Evolutionary conservation across 164 flowering plant species (phyloP).

Genomic region (Piper longum): DNA sequence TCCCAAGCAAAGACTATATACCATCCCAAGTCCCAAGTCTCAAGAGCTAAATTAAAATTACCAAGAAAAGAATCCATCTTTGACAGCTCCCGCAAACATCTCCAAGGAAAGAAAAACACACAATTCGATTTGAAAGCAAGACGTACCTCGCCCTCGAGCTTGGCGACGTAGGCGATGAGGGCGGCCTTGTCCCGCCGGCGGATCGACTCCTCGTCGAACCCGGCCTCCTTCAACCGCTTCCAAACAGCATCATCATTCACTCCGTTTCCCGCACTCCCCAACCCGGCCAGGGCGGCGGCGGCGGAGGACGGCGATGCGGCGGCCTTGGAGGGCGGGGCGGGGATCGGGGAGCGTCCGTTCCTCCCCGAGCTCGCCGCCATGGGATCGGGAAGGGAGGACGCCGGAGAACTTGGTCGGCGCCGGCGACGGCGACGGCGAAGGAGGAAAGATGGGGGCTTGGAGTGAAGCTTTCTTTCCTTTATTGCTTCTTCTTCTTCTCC

Average conservation of each 20-base stretch:
- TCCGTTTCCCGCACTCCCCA: conserved; percentile 13
- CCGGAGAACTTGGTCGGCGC: too few relatives aligned
- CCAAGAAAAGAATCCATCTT: too few relatives aligned
- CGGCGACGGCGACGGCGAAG: not conserved
- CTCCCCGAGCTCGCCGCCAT: not conserved
- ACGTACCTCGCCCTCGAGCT: conserved; percentile 77
- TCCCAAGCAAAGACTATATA: too few relatives aligned
- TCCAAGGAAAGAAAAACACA: not conserved
- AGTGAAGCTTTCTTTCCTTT: not conserved
- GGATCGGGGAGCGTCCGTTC: not conserved
- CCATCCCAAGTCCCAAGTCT: too few relatives aligned
- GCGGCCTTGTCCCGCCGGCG: conserved; percentile 77
- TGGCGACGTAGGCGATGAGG: conserved; percentile 73
- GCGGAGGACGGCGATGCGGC: not conserved
- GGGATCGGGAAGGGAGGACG: not conserved
- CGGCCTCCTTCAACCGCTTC: conserved; percentile 68
- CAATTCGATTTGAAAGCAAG: conserved; percentile 6
- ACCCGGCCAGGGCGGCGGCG: not conserved
- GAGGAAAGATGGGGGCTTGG: not conserved
- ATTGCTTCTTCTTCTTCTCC: too few relatives aligned
- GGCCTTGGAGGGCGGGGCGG: not conserved
- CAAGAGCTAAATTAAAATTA: too few relatives aligned
- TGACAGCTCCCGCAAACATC: too few relatives aligned
- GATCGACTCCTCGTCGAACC: conserved; percentile 78
- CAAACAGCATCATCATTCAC: conserved; percentile 56